Conservation (phyloP, 352 stramenopile genomes). For the Globisporangium cylindrosporum region DNA sequence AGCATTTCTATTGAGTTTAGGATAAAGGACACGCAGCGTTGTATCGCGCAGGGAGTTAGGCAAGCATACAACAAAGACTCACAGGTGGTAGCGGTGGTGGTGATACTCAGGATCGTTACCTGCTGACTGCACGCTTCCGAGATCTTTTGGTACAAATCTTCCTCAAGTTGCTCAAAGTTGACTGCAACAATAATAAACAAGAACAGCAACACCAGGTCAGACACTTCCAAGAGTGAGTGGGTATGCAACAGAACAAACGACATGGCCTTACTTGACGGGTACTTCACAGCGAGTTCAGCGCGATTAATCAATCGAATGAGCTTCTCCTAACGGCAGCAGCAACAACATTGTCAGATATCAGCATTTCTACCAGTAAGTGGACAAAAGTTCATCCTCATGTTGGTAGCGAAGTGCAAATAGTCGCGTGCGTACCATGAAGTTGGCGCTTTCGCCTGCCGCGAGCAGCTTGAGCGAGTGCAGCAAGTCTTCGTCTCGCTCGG, state of each 20-base stretch:
- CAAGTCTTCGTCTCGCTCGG: slow-evolving; percentile 79
- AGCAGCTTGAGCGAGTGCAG: slow-evolving; percentile 64
- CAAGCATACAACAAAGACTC: background rate
- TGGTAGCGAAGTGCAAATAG: background rate
- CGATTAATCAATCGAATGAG: slow-evolving; percentile 81
- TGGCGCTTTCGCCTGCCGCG: slow-evolving; percentile 64
- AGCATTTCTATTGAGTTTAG: slow-evolving; percentile 43
- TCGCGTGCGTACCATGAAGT: slow-evolving; percentile 53
- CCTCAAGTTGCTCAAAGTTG: slow-evolving; percentile 84
- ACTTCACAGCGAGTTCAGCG: slow-evolving; percentile 79
- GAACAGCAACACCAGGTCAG: background rate
- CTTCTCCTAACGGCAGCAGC: slow-evolving; percentile 53
- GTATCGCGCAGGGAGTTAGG: background rate
- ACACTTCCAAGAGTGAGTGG: background rate
- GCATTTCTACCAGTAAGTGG: background rate
- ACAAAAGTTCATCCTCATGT: background rate
- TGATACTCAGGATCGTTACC: slow-evolving; percentile 19
- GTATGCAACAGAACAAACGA: background rate
- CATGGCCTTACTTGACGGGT: slow-evolving; percentile 37
- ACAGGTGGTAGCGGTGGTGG: background rate
- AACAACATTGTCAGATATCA: background rate
- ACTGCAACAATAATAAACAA: slow-evolving; percentile 24
- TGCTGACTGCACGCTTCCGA: slow-evolving; percentile 57
- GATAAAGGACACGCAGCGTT: background rate
- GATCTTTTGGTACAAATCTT: slow-evolving; percentile 73